A percentile compares a stretch with the other conserved stretches of the same genome.
Conservation (phyloP, 768 basidiomycete genomes). For the Calvatia gigantea region DNA sequence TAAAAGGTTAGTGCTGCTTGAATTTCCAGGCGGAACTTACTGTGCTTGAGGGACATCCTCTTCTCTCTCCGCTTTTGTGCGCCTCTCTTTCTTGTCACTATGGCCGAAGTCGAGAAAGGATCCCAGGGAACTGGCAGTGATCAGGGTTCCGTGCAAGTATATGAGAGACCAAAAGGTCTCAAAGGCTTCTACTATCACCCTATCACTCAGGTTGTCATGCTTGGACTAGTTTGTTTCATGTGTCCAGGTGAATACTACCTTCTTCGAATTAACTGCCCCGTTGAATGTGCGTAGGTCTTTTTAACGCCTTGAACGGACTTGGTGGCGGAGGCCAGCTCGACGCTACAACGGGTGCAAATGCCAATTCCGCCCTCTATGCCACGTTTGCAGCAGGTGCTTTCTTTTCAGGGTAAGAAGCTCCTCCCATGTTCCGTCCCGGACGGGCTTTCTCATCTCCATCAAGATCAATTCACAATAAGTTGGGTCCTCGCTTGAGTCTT, state of each 20-base stretch:
- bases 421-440: background rate
- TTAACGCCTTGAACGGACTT: slow-evolving; percentile 75
- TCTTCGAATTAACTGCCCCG: background rate
- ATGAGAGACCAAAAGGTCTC: slow-evolving; percentile 46
- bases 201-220: slow-evolving; percentile 52
- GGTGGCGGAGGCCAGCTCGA: slow-evolving; percentile 77
- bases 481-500: slow-evolving; percentile 71
- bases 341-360: slow-evolving; percentile 60
- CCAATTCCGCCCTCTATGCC: slow-evolving; percentile 62
- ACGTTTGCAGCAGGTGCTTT: slow-evolving; percentile 42
- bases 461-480: slow-evolving; percentile 74
- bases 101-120: slow-evolving; percentile 1
- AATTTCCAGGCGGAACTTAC: no score
- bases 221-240: slow-evolving; percentile 73
- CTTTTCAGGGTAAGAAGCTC: slow-evolving; percentile 49
- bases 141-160: slow-evolving; percentile 26
- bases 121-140: slow-evolving; percentile 19
- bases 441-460: background rate
- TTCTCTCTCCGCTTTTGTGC: background rate
- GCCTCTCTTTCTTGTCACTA: background rate
- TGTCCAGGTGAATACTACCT: slow-evolving; percentile 37
- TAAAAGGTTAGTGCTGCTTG: no score
- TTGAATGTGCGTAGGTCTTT: slow-evolving; percentile 47
- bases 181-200: slow-evolving; percentile 59
- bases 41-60: no score